Evolutionary conservation across 1,139 yeast genomes (phyloP).

Genomic region (Candida tetrigidarum): DNA sequence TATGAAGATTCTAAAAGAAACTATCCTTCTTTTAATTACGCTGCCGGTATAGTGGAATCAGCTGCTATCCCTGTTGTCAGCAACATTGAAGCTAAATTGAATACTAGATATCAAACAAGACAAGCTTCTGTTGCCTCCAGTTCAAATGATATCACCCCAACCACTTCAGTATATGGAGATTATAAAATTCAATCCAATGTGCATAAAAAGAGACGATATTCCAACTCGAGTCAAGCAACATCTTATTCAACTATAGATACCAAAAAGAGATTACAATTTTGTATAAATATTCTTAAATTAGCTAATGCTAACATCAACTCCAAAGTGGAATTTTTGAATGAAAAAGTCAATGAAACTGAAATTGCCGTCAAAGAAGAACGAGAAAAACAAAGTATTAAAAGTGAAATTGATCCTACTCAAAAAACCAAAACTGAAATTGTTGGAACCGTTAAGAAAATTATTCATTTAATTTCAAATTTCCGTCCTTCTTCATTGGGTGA

Average conservation of each 20-base stretch:
- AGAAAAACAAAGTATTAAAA: slow-evolving; percentile 14
- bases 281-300: slow-evolving; percentile 71
- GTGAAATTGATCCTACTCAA: slow-evolving; percentile 31
- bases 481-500: slow-evolving; percentile 66
- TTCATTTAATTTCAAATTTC: slow-evolving; percentile 82
- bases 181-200: slow-evolving; percentile 8
- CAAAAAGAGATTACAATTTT: slow-evolving; percentile 69
- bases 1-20: slow-evolving; percentile 59
- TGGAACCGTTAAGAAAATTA: slow-evolving; percentile 86
- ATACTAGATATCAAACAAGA: slow-evolving; percentile 40
- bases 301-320: slow-evolving; percentile 75
- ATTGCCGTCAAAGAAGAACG: slow-evolving; percentile 20
- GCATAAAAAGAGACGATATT: slow-evolving; percentile 28
- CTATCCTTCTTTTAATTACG: slow-evolving; percentile 63
- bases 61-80: slow-evolving; percentile 63
- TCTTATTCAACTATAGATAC: slow-evolving; percentile 49
- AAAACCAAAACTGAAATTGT: slow-evolving; percentile 78
- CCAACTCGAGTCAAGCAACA: slow-evolving; percentile 18
- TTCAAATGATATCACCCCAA: slow-evolving; percentile 14
- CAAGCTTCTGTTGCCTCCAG: slow-evolving; percentile 13
- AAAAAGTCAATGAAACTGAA: slow-evolving; percentile 32
- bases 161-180: slow-evolving; percentile 12
- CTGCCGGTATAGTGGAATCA: slow-evolving; percentile 68
- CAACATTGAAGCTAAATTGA: slow-evolving; percentile 51
- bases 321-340: slow-evolving; percentile 66